Conservation (phyloP, 192 early-diverging fungal genomes). For the Jimgerdemannia flammicorona region DNA sequence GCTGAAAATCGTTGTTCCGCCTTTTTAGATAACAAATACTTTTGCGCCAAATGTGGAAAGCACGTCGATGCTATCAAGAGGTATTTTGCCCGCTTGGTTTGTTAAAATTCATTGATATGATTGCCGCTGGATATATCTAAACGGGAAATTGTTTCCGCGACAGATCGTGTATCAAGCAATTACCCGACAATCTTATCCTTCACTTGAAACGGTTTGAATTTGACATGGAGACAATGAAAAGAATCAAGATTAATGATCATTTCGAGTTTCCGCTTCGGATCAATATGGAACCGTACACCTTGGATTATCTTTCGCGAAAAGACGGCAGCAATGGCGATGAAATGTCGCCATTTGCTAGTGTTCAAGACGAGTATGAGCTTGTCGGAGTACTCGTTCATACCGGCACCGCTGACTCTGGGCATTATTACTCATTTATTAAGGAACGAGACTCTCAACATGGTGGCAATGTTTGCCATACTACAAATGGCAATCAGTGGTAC, state of each 20-base stretch:
- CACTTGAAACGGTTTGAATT: slow-evolving; percentile 66
- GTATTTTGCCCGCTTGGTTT: slow-evolving; percentile 6
- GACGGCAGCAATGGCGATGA: slow-evolving; percentile 13
- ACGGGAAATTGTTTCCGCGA: not conserved
- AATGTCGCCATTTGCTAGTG: not conserved
- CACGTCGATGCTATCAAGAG: slow-evolving; percentile 57
- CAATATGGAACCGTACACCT: slow-evolving; percentile 56
- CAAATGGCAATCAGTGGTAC: slow-evolving; percentile 28
- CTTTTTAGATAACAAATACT: slow-evolving; percentile 45
- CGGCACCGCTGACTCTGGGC: slow-evolving; percentile 55
- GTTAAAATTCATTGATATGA: not conserved
- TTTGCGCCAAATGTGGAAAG: slow-evolving; percentile 45
- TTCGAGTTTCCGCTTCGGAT: slow-evolving; percentile 53
- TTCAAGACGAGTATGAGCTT: slow-evolving; percentile 39
- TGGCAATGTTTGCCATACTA: not conserved
- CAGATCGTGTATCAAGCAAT: slow-evolving; percentile 46
- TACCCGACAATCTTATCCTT: slow-evolving; percentile 54
- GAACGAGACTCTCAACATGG: slow-evolving; percentile 9
- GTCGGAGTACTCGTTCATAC: slow-evolving; percentile 56
- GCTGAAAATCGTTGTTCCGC: not conserved
- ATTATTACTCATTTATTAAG: slow-evolving; percentile 55
- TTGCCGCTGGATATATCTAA: not conserved
- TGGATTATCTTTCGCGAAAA: slow-evolving; percentile 33
- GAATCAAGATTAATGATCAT: slow-evolving; percentile 57
- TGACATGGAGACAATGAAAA: slow-evolving; percentile 49